Base-by-base conservation (phyloP, 2,329 filamentous ascomycete genomes). In the Talaromyces sp. region DNA sequence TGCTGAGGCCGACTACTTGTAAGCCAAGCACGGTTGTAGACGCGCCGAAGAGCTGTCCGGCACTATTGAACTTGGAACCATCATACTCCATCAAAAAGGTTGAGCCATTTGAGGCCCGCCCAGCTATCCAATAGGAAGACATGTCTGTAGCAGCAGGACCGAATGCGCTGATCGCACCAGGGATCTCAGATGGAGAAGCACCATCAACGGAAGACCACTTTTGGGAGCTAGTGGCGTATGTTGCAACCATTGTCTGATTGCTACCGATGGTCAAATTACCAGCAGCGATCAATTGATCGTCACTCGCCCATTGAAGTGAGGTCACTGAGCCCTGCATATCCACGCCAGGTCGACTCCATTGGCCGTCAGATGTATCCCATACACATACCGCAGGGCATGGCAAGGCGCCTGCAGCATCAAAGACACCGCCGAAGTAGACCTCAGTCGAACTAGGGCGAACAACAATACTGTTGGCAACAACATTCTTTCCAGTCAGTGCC, bases 381-480 rank as follows among this genome's bases (percentile, higher is more conserved):
- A 90, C 82, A 78, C 95, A 99, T 27, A 99, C 86, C 56, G 87
- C 89, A 3, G 90, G 88, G 75, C 95, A 99, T 49, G 87, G 88
- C 34, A 98, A 84, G 4, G 90, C 89, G 31, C 95, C 95, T 19
- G 93, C 95, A 36, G 86, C 87, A n/a, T 87, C 82, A 73, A 98
- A 99, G 10, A 86, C 87, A 36, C 95, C 95, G 43, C 90, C 94
- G 36, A 99, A 90, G 73, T 91, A 99, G 13, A 99, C 83, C 60
- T 95, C 88, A 1, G 84, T 83, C 19, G 88, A 88, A 63, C 85
- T 85, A 0, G 91, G 91, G 64, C 89, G 89, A 8, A 89, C 83
- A 11, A 87, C 85, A 70, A 99, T 92, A 31, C 91, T 83, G 65
- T 92, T 90, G 49, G 98, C 93, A 2, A 87, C 86, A 29, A 88